These are phyloP conservation scores for Talaromyces borbonicus DNA, from an alignment of 495 filamentous ascomycete species.

Conservation along the genomic window DNA sequence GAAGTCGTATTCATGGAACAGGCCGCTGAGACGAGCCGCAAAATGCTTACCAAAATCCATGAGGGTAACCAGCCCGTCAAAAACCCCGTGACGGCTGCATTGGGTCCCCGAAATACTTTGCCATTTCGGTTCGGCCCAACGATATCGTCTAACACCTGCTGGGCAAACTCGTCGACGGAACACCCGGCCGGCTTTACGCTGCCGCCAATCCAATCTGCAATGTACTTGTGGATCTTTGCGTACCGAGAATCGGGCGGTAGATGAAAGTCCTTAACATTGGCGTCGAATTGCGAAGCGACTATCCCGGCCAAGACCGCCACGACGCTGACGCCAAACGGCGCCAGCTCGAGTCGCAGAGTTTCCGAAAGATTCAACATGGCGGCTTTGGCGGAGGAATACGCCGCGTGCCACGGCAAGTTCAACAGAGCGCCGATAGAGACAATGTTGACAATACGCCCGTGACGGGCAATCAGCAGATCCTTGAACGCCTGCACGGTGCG, in stretches of 20 bases:
- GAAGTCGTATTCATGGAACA: background rate
- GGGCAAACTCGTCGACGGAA: background rate
- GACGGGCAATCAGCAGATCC: slow-evolving; percentile 5
- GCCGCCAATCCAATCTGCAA: background rate
- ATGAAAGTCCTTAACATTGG: slow-evolving; percentile 8
- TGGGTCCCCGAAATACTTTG: background rate
- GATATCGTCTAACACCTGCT: background rate
- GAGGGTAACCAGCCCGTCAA: background rate
- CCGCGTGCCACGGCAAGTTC: background rate
- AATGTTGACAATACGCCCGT: slow-evolving; percentile 19
- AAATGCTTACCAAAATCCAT: background rate
- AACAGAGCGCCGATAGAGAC: slow-evolving; percentile 34
- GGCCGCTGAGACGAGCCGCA: background rate
- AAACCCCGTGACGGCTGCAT: background rate
- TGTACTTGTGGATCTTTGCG: slow-evolving; percentile 10
- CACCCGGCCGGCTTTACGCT: background rate
- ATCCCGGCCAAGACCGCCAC: slow-evolving; percentile 17
- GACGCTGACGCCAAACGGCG: slow-evolving; percentile 30
- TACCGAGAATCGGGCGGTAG: slow-evolving; percentile 15
- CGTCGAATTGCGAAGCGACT: slow-evolving; percentile 12
- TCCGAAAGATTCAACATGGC: slow-evolving; percentile 22
- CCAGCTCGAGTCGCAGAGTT: slow-evolving; percentile 29
- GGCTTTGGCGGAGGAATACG: slow-evolving; percentile 26
- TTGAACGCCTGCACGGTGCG: slow-evolving; percentile 10
- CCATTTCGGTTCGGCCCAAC: background rate